Evolutionary conservation across 352 stramenopile species (phyloP), one percentile per base, ranked within the genome.

Genomic region (Pythium rishiriense): DNA sequence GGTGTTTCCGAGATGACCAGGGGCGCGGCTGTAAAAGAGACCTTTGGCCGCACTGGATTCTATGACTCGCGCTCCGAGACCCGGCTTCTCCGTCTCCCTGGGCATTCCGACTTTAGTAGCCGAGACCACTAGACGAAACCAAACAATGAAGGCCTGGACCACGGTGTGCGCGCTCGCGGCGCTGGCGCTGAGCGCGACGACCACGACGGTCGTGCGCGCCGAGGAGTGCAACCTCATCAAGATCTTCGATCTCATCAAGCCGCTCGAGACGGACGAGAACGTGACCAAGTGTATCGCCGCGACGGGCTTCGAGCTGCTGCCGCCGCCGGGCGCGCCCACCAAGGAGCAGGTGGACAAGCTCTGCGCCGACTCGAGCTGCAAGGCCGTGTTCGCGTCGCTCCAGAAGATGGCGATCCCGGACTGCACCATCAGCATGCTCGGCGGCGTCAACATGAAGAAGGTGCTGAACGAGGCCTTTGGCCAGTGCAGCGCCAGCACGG

Each of bases 401-500:
- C 55, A 78, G 59, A 68, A 72, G 50, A 59, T 76, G 48, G 57
- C 72, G 50, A 70, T 79, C 28, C 72, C 74, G 0, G 69, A 82
- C 69, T 82, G 74, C 61, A 68, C 43, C 17, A 74, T 82, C 69
- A 68, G 64, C 26, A 72, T 82, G 31, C 62, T 81, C 0, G 74
- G 74, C n/a, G 74, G 74, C 12, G 29, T 81, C 54, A 81, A 79
- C 60, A 64, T 82, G 59, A 79, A 79, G 63, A 62, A 73, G 41
- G 62, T 75, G 19, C 67, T 67, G 47, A 50, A 46, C 33, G 58
- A 64, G 17, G 58, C 53, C 2, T 68, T 68, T 39, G 53, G 65
- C 39, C 58, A 72, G 54, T 67, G 59, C 35, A 60, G 46, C 21
- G 29, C 24, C 43, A 53, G 26, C 43, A 21, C 19, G 8, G 28